Percentiles rank a stretch among this genome's conserved stretches.
phyloP scores from a whole-genome alignment of 139 green algal species.

The Helicosporidium sp. region DNA sequence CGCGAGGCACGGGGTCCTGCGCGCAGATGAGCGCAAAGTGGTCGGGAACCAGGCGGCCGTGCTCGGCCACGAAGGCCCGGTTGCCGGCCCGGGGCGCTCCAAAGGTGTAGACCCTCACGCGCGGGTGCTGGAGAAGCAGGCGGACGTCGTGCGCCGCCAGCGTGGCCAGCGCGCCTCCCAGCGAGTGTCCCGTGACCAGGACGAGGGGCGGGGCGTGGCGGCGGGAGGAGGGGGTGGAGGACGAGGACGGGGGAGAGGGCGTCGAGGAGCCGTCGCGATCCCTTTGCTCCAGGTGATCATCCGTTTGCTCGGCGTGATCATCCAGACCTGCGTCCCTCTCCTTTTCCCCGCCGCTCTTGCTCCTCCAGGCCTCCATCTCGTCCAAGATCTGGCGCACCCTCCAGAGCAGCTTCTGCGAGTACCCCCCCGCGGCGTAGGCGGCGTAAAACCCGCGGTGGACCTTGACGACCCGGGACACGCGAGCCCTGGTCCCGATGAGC shows the following conservation, averaged over 20 bases:
- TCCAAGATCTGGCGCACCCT: too few relatives aligned
- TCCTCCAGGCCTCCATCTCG: conserved; percentile 4
- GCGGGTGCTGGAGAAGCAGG: neutral
- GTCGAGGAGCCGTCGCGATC: neutral
- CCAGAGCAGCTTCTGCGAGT: too few relatives aligned
- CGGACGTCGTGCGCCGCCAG: conserved; percentile 13
- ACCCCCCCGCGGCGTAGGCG: conserved; percentile 2
- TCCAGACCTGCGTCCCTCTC: neutral
- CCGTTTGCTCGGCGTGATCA: too few relatives aligned
- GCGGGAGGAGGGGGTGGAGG: neutral
- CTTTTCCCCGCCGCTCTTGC: conserved; percentile 1
- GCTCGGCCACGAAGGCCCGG: conserved; percentile 31
- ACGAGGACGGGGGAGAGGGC: neutral
- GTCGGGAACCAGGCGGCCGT: conserved; percentile 19
- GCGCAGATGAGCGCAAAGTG: conserved; percentile 38
- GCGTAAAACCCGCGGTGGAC: conserved; percentile 21
- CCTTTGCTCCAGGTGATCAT: neutral
- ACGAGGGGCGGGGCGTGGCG: too few relatives aligned
- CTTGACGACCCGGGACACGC: conserved; percentile 3
- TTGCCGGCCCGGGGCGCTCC: conserved; percentile 37
- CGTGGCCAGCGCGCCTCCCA: conserved; percentile 26
- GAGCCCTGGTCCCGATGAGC: neutral
- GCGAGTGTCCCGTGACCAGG: conserved; percentile 20
- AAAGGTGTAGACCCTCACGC: conserved; percentile 22
- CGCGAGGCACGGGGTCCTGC: conserved; percentile 5